Conservation (phyloP, 768 basidiomycete genomes). For the Kwoniella bestiolae region DNA sequence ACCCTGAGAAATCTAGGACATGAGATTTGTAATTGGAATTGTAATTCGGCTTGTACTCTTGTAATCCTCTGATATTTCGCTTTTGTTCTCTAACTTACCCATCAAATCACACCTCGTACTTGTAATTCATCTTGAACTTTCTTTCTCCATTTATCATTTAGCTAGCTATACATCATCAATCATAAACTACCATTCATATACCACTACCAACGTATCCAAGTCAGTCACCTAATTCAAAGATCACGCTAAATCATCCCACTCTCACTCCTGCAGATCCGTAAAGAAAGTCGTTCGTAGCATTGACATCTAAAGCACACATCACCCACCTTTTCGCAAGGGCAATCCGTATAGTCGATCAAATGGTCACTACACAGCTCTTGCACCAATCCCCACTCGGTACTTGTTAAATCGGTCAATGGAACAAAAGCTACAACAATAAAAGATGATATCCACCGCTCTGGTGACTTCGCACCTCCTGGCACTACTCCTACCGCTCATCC, state of each 20-base stretch:
- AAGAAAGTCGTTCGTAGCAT: too few relatives aligned
- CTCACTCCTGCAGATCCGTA: too few relatives aligned
- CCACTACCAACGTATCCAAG: neutral
- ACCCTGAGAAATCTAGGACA: neutral
- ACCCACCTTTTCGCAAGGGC: neutral
- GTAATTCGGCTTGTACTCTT: neutral
- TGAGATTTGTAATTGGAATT: too few relatives aligned
- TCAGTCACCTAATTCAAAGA: constrained; percentile 9
- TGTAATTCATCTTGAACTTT: constrained; percentile 6
- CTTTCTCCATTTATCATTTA: too few relatives aligned
- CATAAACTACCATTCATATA: too few relatives aligned
- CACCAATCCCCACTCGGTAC: neutral
- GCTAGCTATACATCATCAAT: too few relatives aligned
- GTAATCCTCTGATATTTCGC: neutral
- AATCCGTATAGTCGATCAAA: constrained; percentile 16
- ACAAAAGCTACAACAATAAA: neutral
- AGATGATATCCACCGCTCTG: constrained; percentile 15
- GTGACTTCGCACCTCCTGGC: constrained; percentile 30
- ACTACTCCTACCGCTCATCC: constrained; percentile 33
- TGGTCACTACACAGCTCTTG: constrained; percentile 6
- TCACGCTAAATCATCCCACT: neutral
- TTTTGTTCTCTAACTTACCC: neutral
- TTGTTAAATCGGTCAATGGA: neutral
- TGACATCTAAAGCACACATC: neutral
- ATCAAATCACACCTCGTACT: too few relatives aligned